Percentiles rank a stretch among this genome's conserved stretches.
Conservation (phyloP, 2,329 filamentous ascomycete genomes). For the Phoma herbarum region DNA sequence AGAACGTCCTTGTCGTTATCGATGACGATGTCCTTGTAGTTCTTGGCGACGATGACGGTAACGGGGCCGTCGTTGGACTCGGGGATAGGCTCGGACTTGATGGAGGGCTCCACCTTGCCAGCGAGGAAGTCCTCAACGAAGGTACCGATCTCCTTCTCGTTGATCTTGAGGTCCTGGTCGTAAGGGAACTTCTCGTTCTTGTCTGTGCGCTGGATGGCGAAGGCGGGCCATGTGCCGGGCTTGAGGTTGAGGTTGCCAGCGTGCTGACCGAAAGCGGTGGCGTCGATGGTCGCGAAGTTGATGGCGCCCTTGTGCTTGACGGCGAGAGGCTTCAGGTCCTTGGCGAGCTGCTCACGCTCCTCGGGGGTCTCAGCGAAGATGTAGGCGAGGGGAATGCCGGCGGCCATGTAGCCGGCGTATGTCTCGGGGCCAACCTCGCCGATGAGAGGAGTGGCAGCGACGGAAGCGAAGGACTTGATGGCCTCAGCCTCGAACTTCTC, state of each 20-base stretch:
- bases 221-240: constrained; percentile 92
- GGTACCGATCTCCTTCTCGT: constrained; percentile 73
- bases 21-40: constrained; percentile 89
- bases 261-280: constrained; percentile 92
- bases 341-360: constrained; percentile 82
- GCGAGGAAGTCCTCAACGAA: constrained; percentile 87
- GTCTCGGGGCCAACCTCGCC: constrained; percentile 98
- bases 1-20: constrained; percentile 97
- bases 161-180: constrained; percentile 83
- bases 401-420: constrained; percentile 91
- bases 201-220: constrained; percentile 93
- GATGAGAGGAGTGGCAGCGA: constrained; percentile 84
- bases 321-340: constrained; percentile 83
- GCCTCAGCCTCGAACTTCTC: constrained; percentile 83
- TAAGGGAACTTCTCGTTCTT: constrained; percentile 99
- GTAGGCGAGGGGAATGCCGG: constrained; percentile 92
- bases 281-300: constrained; percentile 98
- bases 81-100: constrained; percentile 98
- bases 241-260: constrained; percentile 97
- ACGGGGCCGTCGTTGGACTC: constrained; percentile 92
- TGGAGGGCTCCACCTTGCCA: constrained; percentile 91
- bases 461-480: constrained; percentile 85
- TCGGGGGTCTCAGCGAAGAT: constrained; percentile 94
- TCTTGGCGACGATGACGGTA: constrained; percentile 88
- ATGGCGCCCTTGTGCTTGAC: constrained; percentile 92